These are phyloP conservation scores for Anthracocystis panici-leucophaei DNA, from an alignment of 1,284 basidiomycete species.

Conservation along the genomic window DNA sequence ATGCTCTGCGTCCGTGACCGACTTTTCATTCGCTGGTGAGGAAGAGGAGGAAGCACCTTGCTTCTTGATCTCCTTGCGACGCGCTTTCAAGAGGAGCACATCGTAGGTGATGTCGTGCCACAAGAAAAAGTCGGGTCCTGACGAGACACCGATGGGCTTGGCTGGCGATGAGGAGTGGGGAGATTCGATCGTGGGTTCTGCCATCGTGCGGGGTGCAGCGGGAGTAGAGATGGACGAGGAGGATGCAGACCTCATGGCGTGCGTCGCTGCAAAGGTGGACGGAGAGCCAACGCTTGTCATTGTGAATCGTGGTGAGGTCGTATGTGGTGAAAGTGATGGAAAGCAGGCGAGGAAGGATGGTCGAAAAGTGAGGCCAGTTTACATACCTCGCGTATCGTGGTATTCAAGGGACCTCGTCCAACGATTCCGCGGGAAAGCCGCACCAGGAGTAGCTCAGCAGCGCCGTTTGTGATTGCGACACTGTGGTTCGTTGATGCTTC, in stretches of 20 bases:
- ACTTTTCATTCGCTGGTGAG: constrained; percentile 4
- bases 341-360: neutral
- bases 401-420: too few species aligned
- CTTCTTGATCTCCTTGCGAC: constrained; percentile 48
- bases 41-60: neutral
- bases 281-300: constrained; percentile 5
- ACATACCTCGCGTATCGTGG: too few species aligned
- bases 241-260: constrained; percentile 28
- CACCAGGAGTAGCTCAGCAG: too few species aligned
- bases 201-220: neutral
- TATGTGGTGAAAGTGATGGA: neutral
- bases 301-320: neutral
- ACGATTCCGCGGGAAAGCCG: too few species aligned
- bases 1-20: constrained; percentile 16
- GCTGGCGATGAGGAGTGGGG: neutral
- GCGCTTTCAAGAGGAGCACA: constrained; percentile 49
- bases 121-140: constrained; percentile 26
- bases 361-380: too few species aligned
- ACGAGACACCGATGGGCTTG: neutral
- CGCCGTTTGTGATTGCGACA: too few species aligned
- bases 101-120: constrained; percentile 59
- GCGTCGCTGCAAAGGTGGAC: constrained; percentile 11
- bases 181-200: neutral
- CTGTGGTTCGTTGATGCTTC: too few species aligned
- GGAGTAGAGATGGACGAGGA: constrained; percentile 28